A percentile compares a stretch with the other conserved stretches of the same genome.
phyloP scores from a whole-genome alignment of 805 yeast species.

The Saturnispora galanensis region DNA sequence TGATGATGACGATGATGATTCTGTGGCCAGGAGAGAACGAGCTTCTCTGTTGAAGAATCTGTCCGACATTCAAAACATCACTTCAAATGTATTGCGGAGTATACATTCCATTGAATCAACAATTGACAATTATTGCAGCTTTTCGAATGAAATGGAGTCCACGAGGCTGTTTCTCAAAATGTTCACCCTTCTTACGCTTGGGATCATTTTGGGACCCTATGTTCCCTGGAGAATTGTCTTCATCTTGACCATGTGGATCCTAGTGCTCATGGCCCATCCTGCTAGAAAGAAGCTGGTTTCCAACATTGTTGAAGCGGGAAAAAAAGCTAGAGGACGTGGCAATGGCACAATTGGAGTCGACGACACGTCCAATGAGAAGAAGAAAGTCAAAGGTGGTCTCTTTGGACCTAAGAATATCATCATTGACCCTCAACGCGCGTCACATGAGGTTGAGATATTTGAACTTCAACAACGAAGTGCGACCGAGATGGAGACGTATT shows the following conservation, averaged over 20 bases:
- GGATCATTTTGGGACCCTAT: conserved; percentile 37
- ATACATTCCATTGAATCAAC: conserved; percentile 45
- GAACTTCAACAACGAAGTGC: conserved; percentile 63
- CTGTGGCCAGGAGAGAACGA: no score
- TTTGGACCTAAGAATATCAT: conserved; percentile 24
- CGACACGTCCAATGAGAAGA: background rate
- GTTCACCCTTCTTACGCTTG: conserved; percentile 29
- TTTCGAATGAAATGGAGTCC: conserved; percentile 57
- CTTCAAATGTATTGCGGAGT: conserved; percentile 41
- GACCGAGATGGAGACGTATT: conserved; percentile 48
- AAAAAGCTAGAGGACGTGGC: no score
- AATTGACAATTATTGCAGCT: conserved; percentile 55
- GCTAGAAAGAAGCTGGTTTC: conserved; percentile 19
- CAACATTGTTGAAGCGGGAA: background rate
- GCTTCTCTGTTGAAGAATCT: conserved; percentile 40
- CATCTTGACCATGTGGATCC: conserved; percentile 48
- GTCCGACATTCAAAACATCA: conserved; percentile 63
- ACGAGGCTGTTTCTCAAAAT: conserved; percentile 47
- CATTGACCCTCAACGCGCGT: conserved; percentile 60
- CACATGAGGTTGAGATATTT: conserved; percentile 59
- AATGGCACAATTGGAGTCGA: background rate
- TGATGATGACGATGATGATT: conserved; percentile 12
- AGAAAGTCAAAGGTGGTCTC: background rate
- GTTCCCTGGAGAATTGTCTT: conserved; percentile 59
- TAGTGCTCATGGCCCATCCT: conserved; percentile 52